These are phyloP conservation scores for Coemansia sp. DNA, from an alignment of 192 early-diverging fungal species.

Conservation along the genomic window DNA sequence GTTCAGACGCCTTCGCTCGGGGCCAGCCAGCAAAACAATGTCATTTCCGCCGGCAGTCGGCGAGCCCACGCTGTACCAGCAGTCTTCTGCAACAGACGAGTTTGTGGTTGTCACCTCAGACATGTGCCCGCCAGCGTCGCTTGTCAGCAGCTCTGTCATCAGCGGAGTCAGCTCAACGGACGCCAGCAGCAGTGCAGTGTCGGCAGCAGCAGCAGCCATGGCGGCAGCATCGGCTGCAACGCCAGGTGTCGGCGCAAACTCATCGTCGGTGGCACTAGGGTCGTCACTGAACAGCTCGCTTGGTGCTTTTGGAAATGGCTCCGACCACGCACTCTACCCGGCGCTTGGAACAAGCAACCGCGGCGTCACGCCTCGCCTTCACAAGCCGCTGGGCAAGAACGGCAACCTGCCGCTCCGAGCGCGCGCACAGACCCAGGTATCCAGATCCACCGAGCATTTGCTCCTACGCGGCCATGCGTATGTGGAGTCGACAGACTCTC, in stretches of 20 bases:
- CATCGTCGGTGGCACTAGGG: background rate
- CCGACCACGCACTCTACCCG: conserved; percentile 2
- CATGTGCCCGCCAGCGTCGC: conserved; percentile 52
- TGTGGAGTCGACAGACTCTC: conserved; percentile 50
- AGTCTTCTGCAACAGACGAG: conserved; percentile 27
- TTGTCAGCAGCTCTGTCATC: conserved; percentile 54
- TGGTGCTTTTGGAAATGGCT: conserved; percentile 6
- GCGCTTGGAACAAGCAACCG: conserved; percentile 7
- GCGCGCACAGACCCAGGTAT: conserved; percentile 47
- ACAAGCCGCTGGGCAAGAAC: conserved; percentile 8
- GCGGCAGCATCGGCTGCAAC: background rate
- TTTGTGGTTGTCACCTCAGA: conserved; percentile 55
- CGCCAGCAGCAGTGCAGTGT: conserved; percentile 20
- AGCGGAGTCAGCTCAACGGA: conserved; percentile 41
- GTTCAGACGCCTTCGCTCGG: conserved; percentile 45
- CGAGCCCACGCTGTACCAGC: conserved; percentile 12
- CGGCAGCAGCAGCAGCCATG: conserved; percentile 19
- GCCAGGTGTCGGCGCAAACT: background rate
- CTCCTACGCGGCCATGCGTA: conserved; percentile 25
- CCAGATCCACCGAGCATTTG: conserved; percentile 33
- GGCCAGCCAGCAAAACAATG: conserved; percentile 36
- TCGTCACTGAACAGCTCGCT: background rate
- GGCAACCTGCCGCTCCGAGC: conserved; percentile 19
- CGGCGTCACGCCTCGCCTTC: conserved; percentile 13
- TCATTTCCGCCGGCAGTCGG: conserved; percentile 42